phyloP scores from a whole-genome alignment of 2,329 filamentous ascomycete species.

The Diplodia sapinea region DNA sequence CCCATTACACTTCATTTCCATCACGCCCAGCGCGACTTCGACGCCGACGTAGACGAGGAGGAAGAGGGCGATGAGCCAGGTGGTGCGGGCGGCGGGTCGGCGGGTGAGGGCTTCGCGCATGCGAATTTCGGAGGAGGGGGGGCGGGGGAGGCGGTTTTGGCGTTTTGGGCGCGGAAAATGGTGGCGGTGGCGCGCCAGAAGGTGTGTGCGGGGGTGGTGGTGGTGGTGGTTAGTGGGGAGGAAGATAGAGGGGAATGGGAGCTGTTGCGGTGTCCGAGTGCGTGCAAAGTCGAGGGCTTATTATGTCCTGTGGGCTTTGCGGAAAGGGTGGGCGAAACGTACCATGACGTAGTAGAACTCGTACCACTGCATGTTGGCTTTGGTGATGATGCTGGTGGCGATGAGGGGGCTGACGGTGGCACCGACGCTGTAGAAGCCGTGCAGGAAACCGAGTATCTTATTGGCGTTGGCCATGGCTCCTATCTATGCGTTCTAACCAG shows the following conservation, averaged over 20 bases:
- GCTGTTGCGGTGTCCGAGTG: background rate
- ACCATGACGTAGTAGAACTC: constrained; percentile 79
- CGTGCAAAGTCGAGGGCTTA: no score
- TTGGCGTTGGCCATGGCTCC: no score
- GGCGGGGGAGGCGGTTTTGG: constrained; percentile 49
- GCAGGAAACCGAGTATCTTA: no score
- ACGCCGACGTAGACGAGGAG: constrained; percentile 79
- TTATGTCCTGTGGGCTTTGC: background rate
- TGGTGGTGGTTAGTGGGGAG: background rate
- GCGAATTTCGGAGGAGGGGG: constrained; percentile 49
- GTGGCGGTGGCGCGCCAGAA: constrained; percentile 68
- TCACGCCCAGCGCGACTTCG: constrained; percentile 74
- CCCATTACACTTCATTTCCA: no score
- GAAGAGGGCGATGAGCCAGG: constrained; percentile 77
- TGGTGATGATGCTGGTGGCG: constrained; percentile 74
- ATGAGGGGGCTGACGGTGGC: constrained; percentile 72
- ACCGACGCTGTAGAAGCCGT: no score
- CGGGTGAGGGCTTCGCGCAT: constrained; percentile 58
- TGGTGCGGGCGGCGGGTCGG: constrained; percentile 59
- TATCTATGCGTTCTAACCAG: no score
- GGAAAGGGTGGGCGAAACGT: constrained; percentile 36
- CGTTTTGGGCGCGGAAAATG: constrained; percentile 61
- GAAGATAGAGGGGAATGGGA: background rate
- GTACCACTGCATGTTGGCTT: constrained; percentile 68
- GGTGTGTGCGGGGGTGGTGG: constrained; percentile 35